These are phyloP conservation scores for Kewa caespitosa DNA, from an alignment of 179 eudicot species.

Conservation along the genomic window DNA sequence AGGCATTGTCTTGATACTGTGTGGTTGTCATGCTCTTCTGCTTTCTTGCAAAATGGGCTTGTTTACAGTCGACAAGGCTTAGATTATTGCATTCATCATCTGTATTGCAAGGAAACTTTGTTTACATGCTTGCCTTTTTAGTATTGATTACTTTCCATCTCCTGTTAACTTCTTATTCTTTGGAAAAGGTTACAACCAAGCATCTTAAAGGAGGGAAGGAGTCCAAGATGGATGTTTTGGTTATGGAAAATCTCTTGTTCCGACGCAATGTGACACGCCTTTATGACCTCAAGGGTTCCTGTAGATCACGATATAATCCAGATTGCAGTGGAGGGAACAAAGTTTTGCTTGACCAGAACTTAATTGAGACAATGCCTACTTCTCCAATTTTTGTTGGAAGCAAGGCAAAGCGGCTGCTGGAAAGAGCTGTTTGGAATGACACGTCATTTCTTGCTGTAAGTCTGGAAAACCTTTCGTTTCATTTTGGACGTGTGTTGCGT, in stretches of 20 bases:
- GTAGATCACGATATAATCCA: constrained; percentile 77
- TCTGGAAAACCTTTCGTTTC: constrained; percentile 14
- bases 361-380: constrained; percentile 85
- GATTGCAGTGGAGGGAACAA: constrained; percentile 80
- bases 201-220: constrained; percentile 86
- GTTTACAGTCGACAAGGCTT: too few relatives aligned
- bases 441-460: constrained; percentile 91
- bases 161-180: constrained; percentile 16
- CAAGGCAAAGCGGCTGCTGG: constrained; percentile 73
- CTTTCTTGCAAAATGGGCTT: not conserved
- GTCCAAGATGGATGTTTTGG: constrained; percentile 75
- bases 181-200: constrained; percentile 61
- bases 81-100: not conserved
- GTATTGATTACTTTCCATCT: constrained; percentile 20
- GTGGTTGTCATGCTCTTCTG: not conserved
- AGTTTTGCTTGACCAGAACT: constrained; percentile 85
- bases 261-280: constrained; percentile 61
- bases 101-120: not conserved
- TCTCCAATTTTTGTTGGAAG: constrained; percentile 89
- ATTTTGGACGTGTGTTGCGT: too few relatives aligned
- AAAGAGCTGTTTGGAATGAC: constrained; percentile 94
- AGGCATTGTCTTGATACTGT: not conserved
- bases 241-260: constrained; percentile 88
- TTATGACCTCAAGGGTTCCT: constrained; percentile 87
- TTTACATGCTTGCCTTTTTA: not conserved